Conservation (phyloP, 2,329 filamentous ascomycete genomes). For the Ceratocystis huliohia region DNA sequence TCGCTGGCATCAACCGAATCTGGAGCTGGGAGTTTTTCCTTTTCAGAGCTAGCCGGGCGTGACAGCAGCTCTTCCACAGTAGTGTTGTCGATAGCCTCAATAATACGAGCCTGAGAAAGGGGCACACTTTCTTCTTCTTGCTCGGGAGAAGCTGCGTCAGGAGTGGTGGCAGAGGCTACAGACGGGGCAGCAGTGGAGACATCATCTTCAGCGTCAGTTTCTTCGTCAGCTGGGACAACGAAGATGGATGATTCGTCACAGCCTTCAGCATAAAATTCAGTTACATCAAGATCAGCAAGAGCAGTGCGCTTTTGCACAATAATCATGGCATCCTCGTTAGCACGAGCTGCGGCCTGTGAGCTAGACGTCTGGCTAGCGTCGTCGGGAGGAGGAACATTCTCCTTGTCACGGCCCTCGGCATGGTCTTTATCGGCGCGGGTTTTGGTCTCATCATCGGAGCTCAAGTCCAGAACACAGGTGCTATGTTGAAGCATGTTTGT, state of each 20-base stretch:
- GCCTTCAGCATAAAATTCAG: constrained; percentile 55
- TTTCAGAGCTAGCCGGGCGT: constrained; percentile 23
- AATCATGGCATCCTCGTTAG: constrained; percentile 40
- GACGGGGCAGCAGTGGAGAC: background rate
- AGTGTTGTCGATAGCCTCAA: constrained; percentile 13
- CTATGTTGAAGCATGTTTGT: constrained; percentile 88
- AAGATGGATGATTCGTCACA: constrained; percentile 51
- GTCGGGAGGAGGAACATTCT: constrained; percentile 72
- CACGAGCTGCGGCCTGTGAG: constrained; percentile 27
- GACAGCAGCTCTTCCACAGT: constrained; percentile 18
- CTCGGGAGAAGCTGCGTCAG: background rate
- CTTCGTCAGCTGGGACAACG: constrained; percentile 49
- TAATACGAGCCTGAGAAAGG: background rate
- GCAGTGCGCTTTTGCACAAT: constrained; percentile 53
- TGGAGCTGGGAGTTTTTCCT: constrained; percentile 35
- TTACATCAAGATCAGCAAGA: constrained; percentile 52
- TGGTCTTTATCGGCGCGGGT: constrained; percentile 39
- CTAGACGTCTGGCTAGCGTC: constrained; percentile 48
- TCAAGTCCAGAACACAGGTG: constrained; percentile 76
- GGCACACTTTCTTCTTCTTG: constrained; percentile 6
- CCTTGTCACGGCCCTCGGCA: constrained; percentile 63
- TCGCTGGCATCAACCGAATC: constrained; percentile 45
- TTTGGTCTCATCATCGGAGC: constrained; percentile 67
- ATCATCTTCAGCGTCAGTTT: constrained; percentile 23
- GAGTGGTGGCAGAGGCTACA: background rate